These are phyloP conservation scores for Clarireedia hainanense DNA, from an alignment of 2,329 filamentous ascomycete species.

Conservation along the genomic window DNA sequence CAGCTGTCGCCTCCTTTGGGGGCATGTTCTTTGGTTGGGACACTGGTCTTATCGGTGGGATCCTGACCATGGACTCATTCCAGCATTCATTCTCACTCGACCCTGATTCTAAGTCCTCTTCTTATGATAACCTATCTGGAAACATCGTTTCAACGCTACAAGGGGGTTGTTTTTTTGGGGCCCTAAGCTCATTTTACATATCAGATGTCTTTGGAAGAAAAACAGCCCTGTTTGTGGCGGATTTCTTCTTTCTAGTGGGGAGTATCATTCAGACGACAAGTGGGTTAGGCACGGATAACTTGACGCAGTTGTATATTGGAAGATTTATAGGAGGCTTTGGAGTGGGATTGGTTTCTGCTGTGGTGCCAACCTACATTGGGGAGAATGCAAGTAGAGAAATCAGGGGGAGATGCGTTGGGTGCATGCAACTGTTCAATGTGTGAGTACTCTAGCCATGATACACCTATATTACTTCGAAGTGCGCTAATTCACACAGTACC, in stretches of 20 bases:
- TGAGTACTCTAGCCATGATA: not conserved
- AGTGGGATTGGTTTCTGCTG: slow-evolving; percentile 10
- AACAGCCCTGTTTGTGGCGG: slow-evolving; percentile 7
- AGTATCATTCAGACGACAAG: slow-evolving; percentile 8
- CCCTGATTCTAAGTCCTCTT: not conserved
- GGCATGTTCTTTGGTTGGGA: slow-evolving; percentile 56
- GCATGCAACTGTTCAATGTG: slow-evolving; percentile 14
- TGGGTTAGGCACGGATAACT: slow-evolving; percentile 6
- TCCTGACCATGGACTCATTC: slow-evolving; percentile 59
- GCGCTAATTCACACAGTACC: not conserved
- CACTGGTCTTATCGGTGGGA: slow-evolving; percentile 65
- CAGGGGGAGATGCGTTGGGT: slow-evolving; percentile 11
- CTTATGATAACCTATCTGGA: not conserved
- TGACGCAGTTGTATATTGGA: slow-evolving; percentile 7
- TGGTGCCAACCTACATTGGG: slow-evolving; percentile 14
- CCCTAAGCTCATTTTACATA: slow-evolving; percentile 37
- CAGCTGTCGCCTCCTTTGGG: slow-evolving; percentile 48
- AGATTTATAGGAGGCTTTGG: slow-evolving; percentile 13
- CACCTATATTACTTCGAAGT: not conserved
- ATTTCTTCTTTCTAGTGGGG: slow-evolving; percentile 8
- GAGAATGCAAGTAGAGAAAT: slow-evolving; percentile 12
- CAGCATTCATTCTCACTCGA: slow-evolving; percentile 28
- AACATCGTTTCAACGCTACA: slow-evolving; percentile 57
- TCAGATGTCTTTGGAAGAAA: slow-evolving; percentile 26
- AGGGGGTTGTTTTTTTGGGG: slow-evolving; percentile 57